Evolutionary conservation across 805 yeast species (phyloP), one percentile per base, ranked within the genome.

Genomic region (Lipomyces lipofer): DNA sequence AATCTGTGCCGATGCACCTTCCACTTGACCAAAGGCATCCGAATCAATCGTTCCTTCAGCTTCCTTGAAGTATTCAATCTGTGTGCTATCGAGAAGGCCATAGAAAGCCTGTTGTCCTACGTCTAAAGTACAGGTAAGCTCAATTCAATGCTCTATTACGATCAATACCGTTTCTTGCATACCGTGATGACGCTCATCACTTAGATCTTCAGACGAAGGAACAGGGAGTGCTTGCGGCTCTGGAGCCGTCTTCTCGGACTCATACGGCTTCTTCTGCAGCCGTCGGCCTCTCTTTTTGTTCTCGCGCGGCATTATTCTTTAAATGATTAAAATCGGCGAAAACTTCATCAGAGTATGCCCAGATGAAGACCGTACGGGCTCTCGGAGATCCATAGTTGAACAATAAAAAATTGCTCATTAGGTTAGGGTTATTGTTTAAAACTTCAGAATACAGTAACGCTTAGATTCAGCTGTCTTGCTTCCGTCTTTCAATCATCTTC

Each of bases 61-160:
- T 65, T 85, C 89, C 65, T 88, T 89, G 76, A 92, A 94, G 70
- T 94, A 92, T 59, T 90, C 97, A 39, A 88, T 72, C 69, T 92
- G 98, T 27, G 81, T 78, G 3, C 90, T 71, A 68, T 89, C 96
- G 9, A 92, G 84, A 33, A 92, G 76, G 21, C 99, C 99, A 69
- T 84, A 94, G 67, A 91, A 92, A 17, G 86, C 76, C 39, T 65
- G 57, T 7, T 66, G 64, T 7, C 62, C 61, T 3, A 51, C 56
- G 6, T 4, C 45, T 42, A 32, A 5, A 33, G 6, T 8, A 6
- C 52, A 54, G 12, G 60, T 43, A 4, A 22, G 22, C 25, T 48
- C 58, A 15, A 43, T 29, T n/a, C 42, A 21, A 15, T 51, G 47
- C 19, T 25, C 60, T 22, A 42, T 13, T 15, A 22, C 21, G 4